These are phyloP conservation scores for Mycena capillaripes DNA, from an alignment of 768 basidiomycete species.

Conservation along the genomic window DNA sequence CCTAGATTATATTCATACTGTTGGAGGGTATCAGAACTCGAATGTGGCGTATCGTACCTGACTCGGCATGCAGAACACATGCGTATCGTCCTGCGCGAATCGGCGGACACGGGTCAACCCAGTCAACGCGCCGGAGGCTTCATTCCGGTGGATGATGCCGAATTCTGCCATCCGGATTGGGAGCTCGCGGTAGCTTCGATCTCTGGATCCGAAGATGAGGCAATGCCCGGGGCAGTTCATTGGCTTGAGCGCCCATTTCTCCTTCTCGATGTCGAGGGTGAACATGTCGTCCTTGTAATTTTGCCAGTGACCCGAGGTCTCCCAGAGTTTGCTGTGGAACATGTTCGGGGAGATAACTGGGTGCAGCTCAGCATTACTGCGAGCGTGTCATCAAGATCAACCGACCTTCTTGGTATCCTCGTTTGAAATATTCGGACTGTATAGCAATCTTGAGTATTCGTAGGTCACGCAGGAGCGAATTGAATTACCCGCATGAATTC, in stretches of 20 bases:
- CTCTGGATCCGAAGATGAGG: slow-evolving; percentile 94
- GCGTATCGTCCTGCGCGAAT: slow-evolving; percentile 98
- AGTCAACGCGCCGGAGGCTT: slow-evolving; percentile 93
- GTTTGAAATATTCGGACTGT: slow-evolving; percentile 93
- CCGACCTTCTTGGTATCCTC: slow-evolving; percentile 94
- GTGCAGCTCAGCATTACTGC: not conserved
- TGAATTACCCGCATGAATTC: slow-evolving; percentile 88
- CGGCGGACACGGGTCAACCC: slow-evolving; percentile 94
- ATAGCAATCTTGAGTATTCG: slow-evolving; percentile 9
- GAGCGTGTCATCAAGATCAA: not conserved
- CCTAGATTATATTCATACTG: too few species aligned
- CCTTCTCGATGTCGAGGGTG: slow-evolving; percentile 93
- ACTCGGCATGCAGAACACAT: slow-evolving; percentile 97
- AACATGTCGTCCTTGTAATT: slow-evolving; percentile 99
- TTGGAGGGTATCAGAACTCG: too few species aligned
- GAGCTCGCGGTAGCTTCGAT: slow-evolving; percentile 94
- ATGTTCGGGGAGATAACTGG: slow-evolving; percentile 98
- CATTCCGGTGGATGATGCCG: slow-evolving; percentile 96
- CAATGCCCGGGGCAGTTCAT: slow-evolving; percentile 99
- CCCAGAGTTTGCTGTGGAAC: slow-evolving; percentile 97
- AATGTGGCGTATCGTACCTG: slow-evolving; percentile 69
- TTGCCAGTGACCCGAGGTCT: slow-evolving; percentile 98
- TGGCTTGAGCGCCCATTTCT: slow-evolving; percentile 95
- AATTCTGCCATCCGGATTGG: slow-evolving; percentile 99
- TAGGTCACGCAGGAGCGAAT: slow-evolving; percentile 16